phyloP scores from a whole-genome alignment of 208 protist genomes.

The Acanthamoeba lenticulata region DNA sequence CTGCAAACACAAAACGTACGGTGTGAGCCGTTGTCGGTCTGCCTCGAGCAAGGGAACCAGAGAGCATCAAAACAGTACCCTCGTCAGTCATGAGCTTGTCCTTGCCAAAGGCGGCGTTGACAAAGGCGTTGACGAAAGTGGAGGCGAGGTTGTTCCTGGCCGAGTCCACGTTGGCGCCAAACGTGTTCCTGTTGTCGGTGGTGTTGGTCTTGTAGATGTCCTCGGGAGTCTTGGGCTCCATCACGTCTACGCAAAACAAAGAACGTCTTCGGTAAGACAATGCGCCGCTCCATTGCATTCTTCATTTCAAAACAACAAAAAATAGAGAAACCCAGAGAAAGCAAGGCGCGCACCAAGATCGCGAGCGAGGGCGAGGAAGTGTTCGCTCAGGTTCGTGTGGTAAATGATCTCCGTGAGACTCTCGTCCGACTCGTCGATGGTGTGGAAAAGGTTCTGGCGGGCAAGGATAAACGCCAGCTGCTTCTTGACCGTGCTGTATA shows the following conservation, averaged over 20 bases:
- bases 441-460: conserved; percentile 87
- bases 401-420: conserved; percentile 91
- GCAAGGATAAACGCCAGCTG: conserved; percentile 96
- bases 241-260: conserved; percentile 92
- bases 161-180: conserved; percentile 80
- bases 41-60: conserved; percentile 8
- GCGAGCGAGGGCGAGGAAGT: conserved; percentile 94
- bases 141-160: conserved; percentile 96
- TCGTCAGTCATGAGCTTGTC: conserved; percentile 95
- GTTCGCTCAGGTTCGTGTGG: conserved; percentile 95
- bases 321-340: background rate
- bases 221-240: conserved; percentile 96
- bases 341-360: conserved; percentile 1
- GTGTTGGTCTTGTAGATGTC: conserved; percentile 97
- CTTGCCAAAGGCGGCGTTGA: conserved; percentile 97
- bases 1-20: conserved; percentile 4
- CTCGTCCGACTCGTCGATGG: conserved; percentile 92
- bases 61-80: no score
- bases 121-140: conserved; percentile 96
- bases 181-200: conserved; percentile 73
- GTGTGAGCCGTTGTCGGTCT: background rate
- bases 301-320: background rate
- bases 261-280: conserved; percentile 16
- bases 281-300: background rate
- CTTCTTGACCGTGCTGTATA: conserved; percentile 75